phyloP scores from a whole-genome alignment of 2,329 filamentous ascomycete species.

The Trichoderma sp. region DNA sequence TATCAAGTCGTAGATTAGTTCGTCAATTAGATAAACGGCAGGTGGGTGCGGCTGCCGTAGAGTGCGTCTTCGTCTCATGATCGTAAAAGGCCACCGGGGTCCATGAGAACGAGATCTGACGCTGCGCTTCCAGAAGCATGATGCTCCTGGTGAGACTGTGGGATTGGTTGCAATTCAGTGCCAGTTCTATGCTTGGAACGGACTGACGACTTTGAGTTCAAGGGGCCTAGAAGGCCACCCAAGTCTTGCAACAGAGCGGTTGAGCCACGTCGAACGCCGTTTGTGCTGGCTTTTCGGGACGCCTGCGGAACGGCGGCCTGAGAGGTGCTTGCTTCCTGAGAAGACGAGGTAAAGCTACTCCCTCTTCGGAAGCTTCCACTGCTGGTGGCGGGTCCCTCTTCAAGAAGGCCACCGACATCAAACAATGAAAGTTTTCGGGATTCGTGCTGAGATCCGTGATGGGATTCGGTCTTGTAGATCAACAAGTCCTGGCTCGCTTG shows the following conservation, averaged over 20 bases:
- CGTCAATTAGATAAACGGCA: conserved; percentile 8
- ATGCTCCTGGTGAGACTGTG: conserved; percentile 42
- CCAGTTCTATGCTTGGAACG: conserved; percentile 36
- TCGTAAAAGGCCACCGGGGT: conserved; percentile 44
- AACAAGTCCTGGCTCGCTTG: conserved; percentile 50
- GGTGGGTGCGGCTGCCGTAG: conserved; percentile 14
- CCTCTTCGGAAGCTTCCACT: conserved; percentile 40
- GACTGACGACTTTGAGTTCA: conserved; percentile 39
- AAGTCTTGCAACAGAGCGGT: conserved; percentile 61
- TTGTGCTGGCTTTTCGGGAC: conserved; percentile 46
- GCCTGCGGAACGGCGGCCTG: conserved; percentile 41
- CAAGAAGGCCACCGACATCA: conserved; percentile 77
- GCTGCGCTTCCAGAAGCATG: conserved; percentile 35
- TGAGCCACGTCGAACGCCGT: conserved; percentile 55
- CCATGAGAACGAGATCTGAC: conserved; percentile 38
- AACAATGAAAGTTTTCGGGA: conserved; percentile 70
- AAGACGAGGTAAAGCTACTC: conserved; percentile 44
- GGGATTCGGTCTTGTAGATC: conserved; percentile 26
- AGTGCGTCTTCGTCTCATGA: conserved; percentile 25
- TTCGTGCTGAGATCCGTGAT: conserved; percentile 24
- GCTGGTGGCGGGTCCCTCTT: conserved; percentile 42
- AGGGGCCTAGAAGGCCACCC: conserved; percentile 56
- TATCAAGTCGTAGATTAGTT: not conserved
- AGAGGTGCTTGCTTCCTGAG: conserved; percentile 41
- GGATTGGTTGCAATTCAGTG: conserved; percentile 51